Base-by-base conservation (phyloP, 164 flowering plant species). In the Stephania cephalantha region DNA sequence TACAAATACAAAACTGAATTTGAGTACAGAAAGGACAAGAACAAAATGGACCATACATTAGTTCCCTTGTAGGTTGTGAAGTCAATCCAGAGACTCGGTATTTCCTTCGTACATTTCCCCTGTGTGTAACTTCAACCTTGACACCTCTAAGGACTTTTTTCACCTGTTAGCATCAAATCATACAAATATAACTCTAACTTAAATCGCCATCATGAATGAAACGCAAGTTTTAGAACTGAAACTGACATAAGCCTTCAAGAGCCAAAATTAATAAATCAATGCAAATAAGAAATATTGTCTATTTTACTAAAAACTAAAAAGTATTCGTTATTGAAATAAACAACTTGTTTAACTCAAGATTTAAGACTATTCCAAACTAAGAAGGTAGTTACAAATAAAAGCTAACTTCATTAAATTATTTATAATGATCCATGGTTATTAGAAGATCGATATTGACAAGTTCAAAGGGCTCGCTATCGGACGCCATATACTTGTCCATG, bases 121-220 rank as follows among this genome's bases (percentile, higher is more conserved):
- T 71, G 76, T 90, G 95, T 25, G 92, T 89, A 46, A 89, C 90
- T 83, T 90, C 91, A 48, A 90, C 92, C 81, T 89, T 87, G 65
- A 90, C 84, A 35, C 92, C 95, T 81, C 89, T 83, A 44, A 90
- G 85, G 12, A 90, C 90, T 74, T 88, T 89, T 76, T 88, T 90
- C 17, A 89, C 79, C 95, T 88, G 85, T 42, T 35, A 12, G 7
- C 66, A 61, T n/a, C 1, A 20, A 72, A 58, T 31, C 5, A 71
- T 53, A 61, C 25, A 61, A 61, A 61, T 61, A 25, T 20, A 15
- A n/a, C 22, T 61, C 20, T 15, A 18, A 61, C 66, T 7, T n/a
- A 22, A 61, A 15, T n/a, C 20, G 18, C 2, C 25, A 18, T 5
- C 5, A 17, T 4, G 66, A 61, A 61, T 61, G 66, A n/a, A 17